phyloP scores from a whole-genome alignment of 306 rosid species.

The Fragaria ananassa region DNA sequence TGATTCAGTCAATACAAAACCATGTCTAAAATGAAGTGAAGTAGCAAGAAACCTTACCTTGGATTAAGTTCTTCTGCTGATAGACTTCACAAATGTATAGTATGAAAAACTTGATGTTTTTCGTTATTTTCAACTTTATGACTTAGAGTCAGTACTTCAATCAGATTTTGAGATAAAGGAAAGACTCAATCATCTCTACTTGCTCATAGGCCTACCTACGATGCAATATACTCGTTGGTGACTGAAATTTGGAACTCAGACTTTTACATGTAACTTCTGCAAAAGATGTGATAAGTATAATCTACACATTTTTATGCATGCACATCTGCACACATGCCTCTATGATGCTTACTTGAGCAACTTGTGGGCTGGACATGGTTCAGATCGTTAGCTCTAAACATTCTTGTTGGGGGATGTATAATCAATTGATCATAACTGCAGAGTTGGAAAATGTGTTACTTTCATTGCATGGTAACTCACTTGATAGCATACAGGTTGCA shows the following conservation, averaged over 20 bases:
- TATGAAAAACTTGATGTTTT: not conserved
- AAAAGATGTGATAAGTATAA: not conserved
- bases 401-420: not conserved
- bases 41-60: not conserved
- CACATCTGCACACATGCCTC: not conserved
- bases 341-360: not conserved
- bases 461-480: not conserved
- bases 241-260: not conserved
- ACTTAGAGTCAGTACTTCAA: not conserved
- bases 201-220: not conserved
- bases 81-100: not conserved
- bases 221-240: not conserved
- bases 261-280: not conserved
- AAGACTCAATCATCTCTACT: not conserved
- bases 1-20: not conserved
- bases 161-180: constrained; percentile 2
- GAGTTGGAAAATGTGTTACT: not conserved
- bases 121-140: not conserved
- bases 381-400: not conserved
- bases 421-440: not conserved
- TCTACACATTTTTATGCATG: not conserved
- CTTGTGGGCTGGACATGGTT: not conserved
- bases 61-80: not conserved
- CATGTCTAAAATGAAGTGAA: not conserved
- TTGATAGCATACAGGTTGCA: not conserved